Conservation (phyloP, 176 grass and related monocot genomes). For the Oryza glumipatula region DNA sequence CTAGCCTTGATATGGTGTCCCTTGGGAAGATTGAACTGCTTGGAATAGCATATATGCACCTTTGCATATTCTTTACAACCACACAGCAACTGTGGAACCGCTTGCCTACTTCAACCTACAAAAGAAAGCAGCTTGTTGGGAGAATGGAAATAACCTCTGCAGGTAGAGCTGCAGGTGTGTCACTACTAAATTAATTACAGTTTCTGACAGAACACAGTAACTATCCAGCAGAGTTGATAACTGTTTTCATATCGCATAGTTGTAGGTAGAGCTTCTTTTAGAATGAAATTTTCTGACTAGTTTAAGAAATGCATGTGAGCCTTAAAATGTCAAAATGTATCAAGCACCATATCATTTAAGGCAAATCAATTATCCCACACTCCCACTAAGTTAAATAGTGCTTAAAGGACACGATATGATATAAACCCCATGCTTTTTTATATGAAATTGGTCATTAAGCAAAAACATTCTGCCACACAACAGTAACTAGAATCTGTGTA, state of each 20-base stretch:
- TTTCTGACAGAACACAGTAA: neutral
- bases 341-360: slow-evolving; percentile 17
- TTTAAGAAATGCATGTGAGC: neutral
- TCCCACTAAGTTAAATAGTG: slow-evolving; percentile 20
- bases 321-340: slow-evolving; percentile 15
- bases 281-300: neutral
- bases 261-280: neutral
- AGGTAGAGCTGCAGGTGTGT: slow-evolving; percentile 10
- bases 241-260: slow-evolving; percentile 14
- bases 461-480: neutral
- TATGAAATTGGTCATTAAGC: neutral
- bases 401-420: neutral
- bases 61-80: slow-evolving; percentile 89
- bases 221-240: slow-evolving; percentile 18
- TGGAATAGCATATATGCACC: slow-evolving; percentile 96
- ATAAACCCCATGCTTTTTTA: neutral
- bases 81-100: slow-evolving; percentile 82
- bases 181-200: slow-evolving; percentile 6
- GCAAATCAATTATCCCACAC: neutral
- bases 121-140: slow-evolving; percentile 41
- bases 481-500: neutral
- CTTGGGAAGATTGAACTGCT: slow-evolving; percentile 69
- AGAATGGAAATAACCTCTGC: neutral
- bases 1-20: slow-evolving; percentile 50
- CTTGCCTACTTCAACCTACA: slow-evolving; percentile 74